Percentiles rank a stretch among this genome's conserved stretches.
These are phyloP conservation scores for Solanum hybrid DNA, from an alignment of 305 asterid species.

Conservation along the genomic window DNA sequence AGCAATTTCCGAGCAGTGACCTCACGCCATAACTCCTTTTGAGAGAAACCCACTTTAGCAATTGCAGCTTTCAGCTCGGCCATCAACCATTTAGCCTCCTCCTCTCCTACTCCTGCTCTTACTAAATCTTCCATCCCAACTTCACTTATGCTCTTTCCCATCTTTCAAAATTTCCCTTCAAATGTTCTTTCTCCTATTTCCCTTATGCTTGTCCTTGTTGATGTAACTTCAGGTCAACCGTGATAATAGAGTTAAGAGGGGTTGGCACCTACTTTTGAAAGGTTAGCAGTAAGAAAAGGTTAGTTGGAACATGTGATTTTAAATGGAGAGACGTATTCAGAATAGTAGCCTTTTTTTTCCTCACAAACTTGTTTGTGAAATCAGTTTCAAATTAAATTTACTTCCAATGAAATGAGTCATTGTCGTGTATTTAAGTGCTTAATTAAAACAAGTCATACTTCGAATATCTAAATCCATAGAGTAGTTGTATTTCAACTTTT, in stretches of 20 bases:
- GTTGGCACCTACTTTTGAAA: background rate
- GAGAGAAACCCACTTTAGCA: constrained; percentile 3
- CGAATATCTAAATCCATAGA: background rate
- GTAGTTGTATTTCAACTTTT: background rate
- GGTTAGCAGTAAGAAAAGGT: background rate
- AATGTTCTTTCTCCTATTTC: background rate
- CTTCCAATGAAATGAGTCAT: background rate
- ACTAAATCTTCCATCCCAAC: constrained; percentile 49
- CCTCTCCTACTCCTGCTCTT: constrained; percentile 35
- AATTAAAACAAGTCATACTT: background rate
- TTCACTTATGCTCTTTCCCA: constrained; percentile 35
- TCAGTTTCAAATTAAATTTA: background rate
- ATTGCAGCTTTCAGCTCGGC: constrained; percentile 29
- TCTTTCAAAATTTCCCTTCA: background rate
- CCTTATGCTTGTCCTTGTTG: background rate
- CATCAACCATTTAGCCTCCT: constrained; percentile 48
- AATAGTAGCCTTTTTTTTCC: background rate
- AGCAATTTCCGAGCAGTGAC: constrained; percentile 44
- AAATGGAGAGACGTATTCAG: background rate
- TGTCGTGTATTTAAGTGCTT: background rate
- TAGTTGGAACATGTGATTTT: background rate
- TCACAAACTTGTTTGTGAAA: too few species aligned
- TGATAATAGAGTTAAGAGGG: background rate
- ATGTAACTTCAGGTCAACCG: background rate
- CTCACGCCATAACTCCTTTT: constrained; percentile 46